Percentiles rank a stretch among this genome's conserved stretches.
These are phyloP conservation scores for Tricholoma flavovirens DNA, from an alignment of 768 basidiomycete species.

Conservation along the genomic window DNA sequence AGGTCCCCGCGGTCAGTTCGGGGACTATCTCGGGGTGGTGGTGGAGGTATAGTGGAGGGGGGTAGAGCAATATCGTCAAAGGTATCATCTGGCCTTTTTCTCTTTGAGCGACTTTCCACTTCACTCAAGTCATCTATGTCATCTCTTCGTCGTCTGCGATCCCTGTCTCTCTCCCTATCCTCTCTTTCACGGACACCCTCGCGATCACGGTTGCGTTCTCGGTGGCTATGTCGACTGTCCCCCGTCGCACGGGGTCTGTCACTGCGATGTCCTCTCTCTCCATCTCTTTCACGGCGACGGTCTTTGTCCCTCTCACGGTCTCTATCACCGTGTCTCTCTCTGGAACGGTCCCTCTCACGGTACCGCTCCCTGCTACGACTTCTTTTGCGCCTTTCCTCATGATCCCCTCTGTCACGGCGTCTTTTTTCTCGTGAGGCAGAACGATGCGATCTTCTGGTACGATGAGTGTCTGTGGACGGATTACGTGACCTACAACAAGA, in stretches of 20 bases:
- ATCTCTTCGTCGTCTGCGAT: slow-evolving; percentile 64
- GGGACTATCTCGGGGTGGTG: slow-evolving; percentile 44
- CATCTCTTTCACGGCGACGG: slow-evolving; percentile 46
- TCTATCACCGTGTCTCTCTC: slow-evolving; percentile 46
- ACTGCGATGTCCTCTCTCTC: slow-evolving; percentile 42
- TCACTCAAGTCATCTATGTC: slow-evolving; percentile 48
- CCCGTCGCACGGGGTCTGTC: slow-evolving; percentile 46
- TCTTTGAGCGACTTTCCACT: slow-evolving; percentile 55
- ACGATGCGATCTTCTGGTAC: slow-evolving; percentile 65
- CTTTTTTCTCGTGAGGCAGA: slow-evolving; percentile 60
- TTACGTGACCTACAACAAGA: slow-evolving; percentile 51
- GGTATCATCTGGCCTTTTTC: slow-evolving; percentile 56
- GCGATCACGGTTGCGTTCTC: slow-evolving; percentile 44
- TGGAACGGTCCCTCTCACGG: slow-evolving; percentile 50
- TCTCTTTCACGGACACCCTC: slow-evolving; percentile 44
- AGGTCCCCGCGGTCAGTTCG: slow-evolving; percentile 45
- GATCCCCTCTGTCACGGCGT: slow-evolving; percentile 46
- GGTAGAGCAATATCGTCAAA: slow-evolving; percentile 36
- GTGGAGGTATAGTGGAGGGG: slow-evolving; percentile 34
- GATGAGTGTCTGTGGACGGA: slow-evolving; percentile 71
- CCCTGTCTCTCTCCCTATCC: slow-evolving; percentile 45
- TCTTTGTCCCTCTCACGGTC: slow-evolving; percentile 43
- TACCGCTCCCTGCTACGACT: slow-evolving; percentile 58
- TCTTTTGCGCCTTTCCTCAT: slow-evolving; percentile 55
- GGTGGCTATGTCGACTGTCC: slow-evolving; percentile 50